phyloP scores from a whole-genome alignment of 768 basidiomycete species.

The Candolleomyces aberdarensis region DNA sequence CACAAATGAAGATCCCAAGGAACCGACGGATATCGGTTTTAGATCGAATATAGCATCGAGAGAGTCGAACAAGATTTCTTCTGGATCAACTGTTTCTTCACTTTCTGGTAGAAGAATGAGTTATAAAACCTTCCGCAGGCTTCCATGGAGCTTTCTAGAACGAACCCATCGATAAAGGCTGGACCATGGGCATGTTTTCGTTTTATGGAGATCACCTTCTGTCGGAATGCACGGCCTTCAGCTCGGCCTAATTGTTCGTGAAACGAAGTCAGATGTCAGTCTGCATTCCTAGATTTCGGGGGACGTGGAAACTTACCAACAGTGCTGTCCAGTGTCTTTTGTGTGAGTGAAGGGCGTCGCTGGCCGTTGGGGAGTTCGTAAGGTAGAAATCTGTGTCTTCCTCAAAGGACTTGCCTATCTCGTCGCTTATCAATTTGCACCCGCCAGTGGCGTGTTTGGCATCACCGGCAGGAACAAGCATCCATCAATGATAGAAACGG shows the following conservation, averaged over 20 bases:
- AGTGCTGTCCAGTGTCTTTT: background rate
- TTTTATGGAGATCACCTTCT: background rate
- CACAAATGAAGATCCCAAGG: constrained; percentile 49
- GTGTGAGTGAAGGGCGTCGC: background rate
- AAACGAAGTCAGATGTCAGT: constrained; percentile 11
- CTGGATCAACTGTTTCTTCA: constrained; percentile 34
- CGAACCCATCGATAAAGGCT: background rate
- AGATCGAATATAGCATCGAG: constrained; percentile 61
- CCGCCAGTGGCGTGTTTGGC: background rate
- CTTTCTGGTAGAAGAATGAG: too few species aligned
- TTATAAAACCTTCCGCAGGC: background rate
- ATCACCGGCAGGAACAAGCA: background rate
- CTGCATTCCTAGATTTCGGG: constrained; percentile 9
- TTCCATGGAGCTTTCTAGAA: background rate
- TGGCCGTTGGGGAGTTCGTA: background rate
- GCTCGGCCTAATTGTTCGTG: constrained; percentile 5
- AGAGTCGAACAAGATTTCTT: constrained; percentile 68
- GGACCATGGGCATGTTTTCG: background rate
- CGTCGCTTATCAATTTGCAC: constrained; percentile 1
- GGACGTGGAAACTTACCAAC: constrained; percentile 8
- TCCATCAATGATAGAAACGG: background rate
- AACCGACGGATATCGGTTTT: constrained; percentile 56
- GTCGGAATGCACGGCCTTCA: background rate
- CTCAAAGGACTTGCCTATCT: background rate
- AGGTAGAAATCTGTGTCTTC: background rate